Percentiles rank a stretch among this genome's conserved stretches.
phyloP scores from a whole-genome alignment of 2,329 filamentous ascomycete species.

The Fusarium mexicanum region DNA sequence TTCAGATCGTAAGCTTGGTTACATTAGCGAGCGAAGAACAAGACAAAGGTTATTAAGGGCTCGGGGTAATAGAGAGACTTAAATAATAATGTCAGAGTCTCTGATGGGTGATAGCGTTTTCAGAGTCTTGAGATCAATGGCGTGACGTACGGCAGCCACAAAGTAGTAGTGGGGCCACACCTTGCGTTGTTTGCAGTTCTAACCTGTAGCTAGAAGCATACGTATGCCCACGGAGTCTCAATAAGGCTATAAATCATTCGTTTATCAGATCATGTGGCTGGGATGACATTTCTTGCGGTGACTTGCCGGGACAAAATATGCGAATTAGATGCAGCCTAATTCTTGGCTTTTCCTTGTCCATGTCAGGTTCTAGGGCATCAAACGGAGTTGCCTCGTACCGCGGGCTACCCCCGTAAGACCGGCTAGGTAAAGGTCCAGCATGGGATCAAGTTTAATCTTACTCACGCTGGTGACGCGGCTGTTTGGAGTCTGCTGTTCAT shows the following conservation, averaged over 20 bases:
- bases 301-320: background rate
- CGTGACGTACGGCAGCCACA: background rate
- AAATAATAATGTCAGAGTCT: background rate
- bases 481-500: background rate
- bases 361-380: too few species aligned
- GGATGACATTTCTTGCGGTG: accelerated
- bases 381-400: too few species aligned
- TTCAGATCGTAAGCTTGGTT: accelerated
- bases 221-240: background rate
- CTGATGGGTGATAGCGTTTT: too few species aligned
- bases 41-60: accelerated
- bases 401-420: too few species aligned
- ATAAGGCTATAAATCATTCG: background rate
- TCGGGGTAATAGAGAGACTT: accelerated
- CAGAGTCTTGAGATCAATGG: background rate
- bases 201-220: background rate
- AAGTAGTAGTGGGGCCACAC: background rate
- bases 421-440: accelerated
- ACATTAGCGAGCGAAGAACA: accelerated
- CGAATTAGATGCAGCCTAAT: background rate
- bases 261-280: background rate
- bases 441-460: too few species aligned
- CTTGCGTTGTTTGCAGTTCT: background rate
- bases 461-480: accelerated
- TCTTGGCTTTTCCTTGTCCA: background rate